phyloP scores from a whole-genome alignment of 495 filamentous ascomycete species.

The Pyrenula massariospora region DNA sequence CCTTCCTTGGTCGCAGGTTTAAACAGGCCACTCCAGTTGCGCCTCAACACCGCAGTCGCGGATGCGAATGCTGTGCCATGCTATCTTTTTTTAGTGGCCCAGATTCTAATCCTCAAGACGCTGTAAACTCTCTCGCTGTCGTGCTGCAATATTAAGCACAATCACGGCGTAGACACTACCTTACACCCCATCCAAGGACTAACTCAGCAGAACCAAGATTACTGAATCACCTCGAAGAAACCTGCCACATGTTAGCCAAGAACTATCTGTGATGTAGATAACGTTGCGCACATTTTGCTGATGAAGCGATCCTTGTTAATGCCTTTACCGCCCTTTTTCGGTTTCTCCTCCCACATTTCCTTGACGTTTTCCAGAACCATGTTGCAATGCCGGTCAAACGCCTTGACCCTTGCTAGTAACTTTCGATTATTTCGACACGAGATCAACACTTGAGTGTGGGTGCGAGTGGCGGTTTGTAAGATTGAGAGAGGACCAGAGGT shows the following conservation, averaged over 20 bases:
- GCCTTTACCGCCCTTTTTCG: constrained; percentile 75
- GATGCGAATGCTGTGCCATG: too few relatives aligned
- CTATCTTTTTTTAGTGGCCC: too few relatives aligned
- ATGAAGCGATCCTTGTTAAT: constrained; percentile 98
- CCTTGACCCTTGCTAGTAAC: constrained; percentile 68
- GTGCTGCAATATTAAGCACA: too few relatives aligned
- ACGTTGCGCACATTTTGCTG: constrained; percentile 76
- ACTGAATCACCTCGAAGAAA: constrained; percentile 91
- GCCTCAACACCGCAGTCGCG: too few relatives aligned
- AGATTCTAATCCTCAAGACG: too few relatives aligned
- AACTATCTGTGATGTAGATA: background rate
- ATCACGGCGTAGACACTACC: too few relatives aligned
- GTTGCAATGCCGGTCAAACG: constrained; percentile 91
- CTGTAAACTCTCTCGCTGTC: too few relatives aligned
- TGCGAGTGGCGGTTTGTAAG: constrained; percentile 81
- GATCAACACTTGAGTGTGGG: constrained; percentile 81
- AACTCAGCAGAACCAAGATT: constrained; percentile 85
- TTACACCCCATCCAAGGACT: background rate
- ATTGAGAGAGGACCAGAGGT: constrained; percentile 79
- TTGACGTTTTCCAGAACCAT: constrained; percentile 98
- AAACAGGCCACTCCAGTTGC: too few relatives aligned
- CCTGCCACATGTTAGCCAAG: constrained; percentile 31
- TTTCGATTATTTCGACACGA: constrained; percentile 85
- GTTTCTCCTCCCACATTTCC: constrained; percentile 99
- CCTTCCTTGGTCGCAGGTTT: too few relatives aligned